Evolutionary conservation across 2,329 filamentous ascomycete genomes (phyloP).

Genomic region (Corinectria fuckeliana): DNA sequence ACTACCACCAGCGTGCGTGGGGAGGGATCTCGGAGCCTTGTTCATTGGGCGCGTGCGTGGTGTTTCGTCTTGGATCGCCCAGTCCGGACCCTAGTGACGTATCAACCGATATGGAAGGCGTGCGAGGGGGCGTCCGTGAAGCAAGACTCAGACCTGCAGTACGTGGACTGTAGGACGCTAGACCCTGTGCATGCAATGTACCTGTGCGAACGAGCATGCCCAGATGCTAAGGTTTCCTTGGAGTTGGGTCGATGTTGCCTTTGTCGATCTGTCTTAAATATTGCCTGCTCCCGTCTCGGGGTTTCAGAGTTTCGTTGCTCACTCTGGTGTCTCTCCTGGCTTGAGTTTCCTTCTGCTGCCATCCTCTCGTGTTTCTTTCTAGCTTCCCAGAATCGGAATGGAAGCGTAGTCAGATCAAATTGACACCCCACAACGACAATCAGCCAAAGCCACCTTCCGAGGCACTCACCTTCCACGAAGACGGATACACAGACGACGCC

Average conservation of each 20-base stretch:
- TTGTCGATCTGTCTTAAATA: conserved; percentile 23
- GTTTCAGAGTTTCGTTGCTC: conserved; percentile 9
- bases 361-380: background rate
- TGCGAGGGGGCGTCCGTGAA: conserved; percentile 17
- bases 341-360: background rate
- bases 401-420: background rate
- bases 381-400: background rate
- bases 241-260: conserved; percentile 13
- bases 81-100: conserved; percentile 13
- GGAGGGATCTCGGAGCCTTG: conserved; percentile 8
- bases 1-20: conserved; percentile 19
- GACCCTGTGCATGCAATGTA: conserved; percentile 26
- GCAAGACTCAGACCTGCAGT: conserved; percentile 7
- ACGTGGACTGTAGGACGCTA: conserved; percentile 8
- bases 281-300: conserved; percentile 8
- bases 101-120: conserved; percentile 23
- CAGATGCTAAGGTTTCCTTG: conserved; percentile 20
- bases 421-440: background rate
- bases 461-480: background rate
- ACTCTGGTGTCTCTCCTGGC: background rate
- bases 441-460: background rate
- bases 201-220: no score
- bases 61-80: conserved; percentile 19
- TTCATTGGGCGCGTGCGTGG: conserved; percentile 1
- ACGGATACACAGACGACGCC: background rate